A percentile compares a stretch with the other conserved stretches of the same genome.
These are phyloP conservation scores for Mortierella sp. DNA, from an alignment of 371 early-diverging fungal genomes.

Conservation along the genomic window DNA sequence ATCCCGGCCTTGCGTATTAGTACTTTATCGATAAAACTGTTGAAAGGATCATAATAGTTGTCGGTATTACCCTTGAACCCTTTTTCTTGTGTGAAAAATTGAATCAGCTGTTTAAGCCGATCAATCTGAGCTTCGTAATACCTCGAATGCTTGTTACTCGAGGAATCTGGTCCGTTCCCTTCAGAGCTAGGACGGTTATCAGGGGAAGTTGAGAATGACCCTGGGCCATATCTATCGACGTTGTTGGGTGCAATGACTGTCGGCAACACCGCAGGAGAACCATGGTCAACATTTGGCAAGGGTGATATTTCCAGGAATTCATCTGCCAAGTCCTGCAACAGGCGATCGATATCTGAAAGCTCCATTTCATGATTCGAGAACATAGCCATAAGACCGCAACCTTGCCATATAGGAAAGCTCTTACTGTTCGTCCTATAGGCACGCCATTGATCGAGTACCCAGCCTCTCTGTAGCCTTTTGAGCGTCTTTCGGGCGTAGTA, in stretches of 20 bases:
- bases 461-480: constrained; percentile 37
- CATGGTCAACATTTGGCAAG: neutral
- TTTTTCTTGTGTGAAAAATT: constrained; percentile 37
- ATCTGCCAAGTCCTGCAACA: constrained; percentile 41
- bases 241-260: neutral
- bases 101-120: constrained; percentile 31
- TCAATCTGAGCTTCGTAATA: constrained; percentile 31
- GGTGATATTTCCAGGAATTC: constrained; percentile 43
- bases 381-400: constrained; percentile 52
- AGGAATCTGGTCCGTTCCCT: neutral
- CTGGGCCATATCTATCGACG: constrained; percentile 13
- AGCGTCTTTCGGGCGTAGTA: constrained; percentile 50
- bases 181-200: neutral
- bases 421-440: constrained; percentile 30
- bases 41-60: constrained; percentile 51
- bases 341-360: constrained; percentile 32
- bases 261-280: neutral
- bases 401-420: constrained; percentile 54
- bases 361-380: constrained; percentile 44
- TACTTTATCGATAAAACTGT: constrained; percentile 54
- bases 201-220: neutral
- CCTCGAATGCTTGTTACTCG: constrained; percentile 2
- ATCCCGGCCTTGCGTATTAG: constrained; percentile 46
- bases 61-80: constrained; percentile 54
- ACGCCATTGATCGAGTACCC: constrained; percentile 56